Base-by-base conservation (phyloP, 805 yeast genomes). In the Kazachstania africana region DNA sequence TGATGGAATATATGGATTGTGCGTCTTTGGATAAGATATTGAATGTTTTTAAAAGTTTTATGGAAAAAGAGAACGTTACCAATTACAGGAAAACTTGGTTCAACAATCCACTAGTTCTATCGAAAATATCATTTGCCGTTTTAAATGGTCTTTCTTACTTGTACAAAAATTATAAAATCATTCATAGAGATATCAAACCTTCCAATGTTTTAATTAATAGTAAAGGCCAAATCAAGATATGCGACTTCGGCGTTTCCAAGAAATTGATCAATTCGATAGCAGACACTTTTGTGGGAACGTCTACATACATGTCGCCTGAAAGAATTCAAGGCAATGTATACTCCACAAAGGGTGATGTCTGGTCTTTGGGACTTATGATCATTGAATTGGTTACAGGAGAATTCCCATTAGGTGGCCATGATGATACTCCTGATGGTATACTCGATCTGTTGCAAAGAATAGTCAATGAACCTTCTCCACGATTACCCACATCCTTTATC, bases 291-390 rank as follows among this genome's bases (percentile, higher is more conserved):
- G 97, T 91, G 8, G 99, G 99, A 1, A 91, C 99, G 0, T 84
- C 95, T 1, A 84, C 94, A 0, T 91, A 91, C 53, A 91, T 91
- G 93, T 81, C 95, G 1, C 99, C 99, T 0, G 99, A 91, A 48
- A 68, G 99, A 39, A 88, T 91, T 34, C 95, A 85, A 57, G 99
- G 99, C 13, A 83, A 82, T 26, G 77, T 78, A 8, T 91, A 91
- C 57, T 80, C 94, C 6, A 78, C 87, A n/a, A 85, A 87, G 44
- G 88, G 94, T 24, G 99, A 91, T 54, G 88, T 91, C 9, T 91
- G 99, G 99, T 84, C 96, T 0, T 60, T 87, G 42, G 99, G 98
- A 1, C 62, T 91, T 27, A 80, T 87, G 77, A 63, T 91, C 25
- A 73, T 83, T 31, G 97, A 91, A 54, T 62, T 91, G 32, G 88